Base-by-base conservation (phyloP, 202 grass and related monocot genomes). In the Cymbopogon flexuosus region DNA sequence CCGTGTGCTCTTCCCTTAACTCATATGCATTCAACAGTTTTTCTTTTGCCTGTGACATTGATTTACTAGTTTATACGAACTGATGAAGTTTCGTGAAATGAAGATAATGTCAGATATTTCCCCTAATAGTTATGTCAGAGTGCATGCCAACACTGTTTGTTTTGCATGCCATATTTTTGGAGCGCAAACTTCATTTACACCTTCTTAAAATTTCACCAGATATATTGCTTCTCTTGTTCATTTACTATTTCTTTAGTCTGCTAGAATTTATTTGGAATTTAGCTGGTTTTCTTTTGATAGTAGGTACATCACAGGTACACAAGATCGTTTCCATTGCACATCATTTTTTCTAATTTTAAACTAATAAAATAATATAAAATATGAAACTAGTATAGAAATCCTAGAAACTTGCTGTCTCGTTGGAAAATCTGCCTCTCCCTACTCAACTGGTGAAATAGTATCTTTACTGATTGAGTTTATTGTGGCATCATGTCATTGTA, bases 381-480 rank as follows among this genome's bases (percentile, higher is more conserved):
- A 18, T 18, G 13, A 49, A 66, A 34, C 8, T 0, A 36, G 65
- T 35, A 34, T 66, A 52, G 29, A 15, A 16, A 47, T 24, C 12
- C 29, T 79, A 23, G 42, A 46, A 52, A 36, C 29, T 22, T 51
- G 10, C 16, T 65, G 18, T 46, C 22, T 78, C 49, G 14, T 22
- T 65, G 6, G 30, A 65, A 34, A 72, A 22, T 66, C 2, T 37
- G 22, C 24, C 31, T 65, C n/a, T 64, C 46, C 23, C 35, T 59
- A 78, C 13, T 59, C 66, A 65, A 65, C 36, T 54, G 69, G 54
- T 45, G 37, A 22, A 78, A 65, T 70, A 65, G 12, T 77, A 71
- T 31, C n/a, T 62, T 23, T 16, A 24, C 11, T 63, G 45, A 84
- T 69, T 59, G 8, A 14, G 18, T 4, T 68, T 29, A 49, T 84